phyloP scores from a whole-genome alignment of 306 rosid species.

The Phaseolus lunatus region DNA sequence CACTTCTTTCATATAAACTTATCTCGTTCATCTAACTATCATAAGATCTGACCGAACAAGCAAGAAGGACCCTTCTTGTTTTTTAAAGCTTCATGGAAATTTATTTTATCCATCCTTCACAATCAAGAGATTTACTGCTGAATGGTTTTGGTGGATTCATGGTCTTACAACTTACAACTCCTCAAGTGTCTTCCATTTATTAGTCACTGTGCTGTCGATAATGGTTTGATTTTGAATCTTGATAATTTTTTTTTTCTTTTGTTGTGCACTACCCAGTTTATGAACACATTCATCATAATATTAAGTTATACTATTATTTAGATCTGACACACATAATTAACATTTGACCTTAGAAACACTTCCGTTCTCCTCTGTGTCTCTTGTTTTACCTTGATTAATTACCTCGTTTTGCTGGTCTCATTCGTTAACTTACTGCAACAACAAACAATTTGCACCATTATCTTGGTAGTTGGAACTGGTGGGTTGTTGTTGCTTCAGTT shows the following conservation, averaged over 20 bases:
- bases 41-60: not conserved
- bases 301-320: not conserved
- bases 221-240: not conserved
- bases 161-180: not conserved
- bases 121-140: not conserved
- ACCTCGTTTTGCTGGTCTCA: not conserved
- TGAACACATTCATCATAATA: not conserved
- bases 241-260: not conserved
- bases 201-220: not conserved
- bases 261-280: not conserved
- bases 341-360: not conserved
- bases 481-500: not conserved
- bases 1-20: not conserved
- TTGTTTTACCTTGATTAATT: not conserved
- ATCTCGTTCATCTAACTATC: not conserved
- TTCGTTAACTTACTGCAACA: not conserved
- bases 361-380: not conserved
- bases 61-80: not conserved
- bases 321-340: not conserved
- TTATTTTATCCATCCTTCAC: not conserved
- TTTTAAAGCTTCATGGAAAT: not conserved
- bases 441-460: not conserved
- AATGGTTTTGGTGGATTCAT: not conserved
- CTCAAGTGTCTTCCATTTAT: not conserved
- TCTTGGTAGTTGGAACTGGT: slow-evolving; percentile 4